Evolutionary conservation across 1,139 yeast genomes (phyloP), one percentile per base, ranked within the genome.

Genomic region (Yamadazyma trypodendri): DNA sequence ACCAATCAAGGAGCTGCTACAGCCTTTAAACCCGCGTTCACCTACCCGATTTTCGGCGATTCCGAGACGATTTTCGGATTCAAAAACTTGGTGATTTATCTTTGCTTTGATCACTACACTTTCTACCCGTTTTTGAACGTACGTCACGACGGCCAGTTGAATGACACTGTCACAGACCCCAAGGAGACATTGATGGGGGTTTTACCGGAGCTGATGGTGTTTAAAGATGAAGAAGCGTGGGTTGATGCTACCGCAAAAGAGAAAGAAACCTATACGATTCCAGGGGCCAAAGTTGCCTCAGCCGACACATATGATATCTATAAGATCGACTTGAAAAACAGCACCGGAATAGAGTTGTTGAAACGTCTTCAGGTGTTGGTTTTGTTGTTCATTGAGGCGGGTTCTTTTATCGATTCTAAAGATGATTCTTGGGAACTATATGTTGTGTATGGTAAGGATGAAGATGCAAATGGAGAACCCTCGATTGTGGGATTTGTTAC

Each of bases 1-100:
- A 77, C 84, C 2, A 68, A 75, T 2, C 61, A 68, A 5, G 81
- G 81, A 0, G 75, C 77, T 2, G 77, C 83, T 12, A 64, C 76
- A 3, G 58, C 60, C 32, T 82, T 84, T 63, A 64, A 72, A 24
- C 97, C 98, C 0, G 58, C 65, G 14, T 90, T 87, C 62, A 90
- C 97, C 1, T 92, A 92, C 59, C 96, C 97, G 2, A 82, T 92
- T 11, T 92, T 79, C 65, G 97, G 97, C 8, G 96, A 89, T 39
- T 74, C 88, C 2, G 98, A 94, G 57, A 81, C 83, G 37, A 81
- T 94, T 8, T 88, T 81, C 56, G 99, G 99, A 2, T 94, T 79
- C 56, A 73, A 82, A 48, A 83, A 79, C 51, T 68, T 90, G 32
- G 67, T 69, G 32, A 74, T 77, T 24, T 68, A 60, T 40, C 55